These are phyloP conservation scores for Thalia dealbata DNA, from an alignment of 176 grass and related monocot genomes.

Conservation along the genomic window DNA sequence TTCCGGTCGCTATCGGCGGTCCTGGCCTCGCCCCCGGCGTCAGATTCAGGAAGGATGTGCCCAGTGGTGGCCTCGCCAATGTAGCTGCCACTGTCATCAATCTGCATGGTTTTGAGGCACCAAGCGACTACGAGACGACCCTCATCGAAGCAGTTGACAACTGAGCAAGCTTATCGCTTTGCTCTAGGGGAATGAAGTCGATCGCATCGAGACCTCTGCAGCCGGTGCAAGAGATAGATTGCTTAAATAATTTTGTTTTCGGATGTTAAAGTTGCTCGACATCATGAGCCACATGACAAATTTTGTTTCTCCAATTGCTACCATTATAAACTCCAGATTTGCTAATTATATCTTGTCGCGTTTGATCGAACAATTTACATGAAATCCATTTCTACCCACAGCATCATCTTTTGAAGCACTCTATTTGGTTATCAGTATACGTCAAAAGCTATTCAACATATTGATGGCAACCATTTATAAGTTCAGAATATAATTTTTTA, in stretches of 20 bases:
- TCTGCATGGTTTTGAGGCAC: constrained; percentile 74
- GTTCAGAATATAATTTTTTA: too few relatives aligned
- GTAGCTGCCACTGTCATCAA: constrained; percentile 94
- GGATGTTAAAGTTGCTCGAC: background rate
- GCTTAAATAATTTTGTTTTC: background rate
- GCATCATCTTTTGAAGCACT: too few relatives aligned
- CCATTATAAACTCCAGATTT: too few relatives aligned
- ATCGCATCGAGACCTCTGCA: background rate
- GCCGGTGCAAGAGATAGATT: background rate
- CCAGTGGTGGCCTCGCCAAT: constrained; percentile 69
- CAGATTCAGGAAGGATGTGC: constrained; percentile 54
- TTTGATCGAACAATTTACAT: too few relatives aligned
- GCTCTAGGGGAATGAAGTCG: background rate
- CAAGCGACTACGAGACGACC: constrained; percentile 72
- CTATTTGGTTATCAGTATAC: too few relatives aligned
- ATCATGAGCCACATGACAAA: background rate
- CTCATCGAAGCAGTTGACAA: constrained; percentile 80
- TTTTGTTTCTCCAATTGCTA: background rate
- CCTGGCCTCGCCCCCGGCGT: constrained; percentile 63
- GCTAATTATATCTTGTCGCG: background rate
- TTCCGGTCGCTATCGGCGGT: constrained; percentile 89
- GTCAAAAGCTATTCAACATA: too few relatives aligned
- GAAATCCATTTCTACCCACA: constrained; percentile 23
- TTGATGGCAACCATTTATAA: too few relatives aligned
- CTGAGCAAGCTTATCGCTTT: constrained; percentile 9